phyloP scores from a whole-genome alignment of 1,139 yeast species.

The Suhomyces coccinellae region DNA sequence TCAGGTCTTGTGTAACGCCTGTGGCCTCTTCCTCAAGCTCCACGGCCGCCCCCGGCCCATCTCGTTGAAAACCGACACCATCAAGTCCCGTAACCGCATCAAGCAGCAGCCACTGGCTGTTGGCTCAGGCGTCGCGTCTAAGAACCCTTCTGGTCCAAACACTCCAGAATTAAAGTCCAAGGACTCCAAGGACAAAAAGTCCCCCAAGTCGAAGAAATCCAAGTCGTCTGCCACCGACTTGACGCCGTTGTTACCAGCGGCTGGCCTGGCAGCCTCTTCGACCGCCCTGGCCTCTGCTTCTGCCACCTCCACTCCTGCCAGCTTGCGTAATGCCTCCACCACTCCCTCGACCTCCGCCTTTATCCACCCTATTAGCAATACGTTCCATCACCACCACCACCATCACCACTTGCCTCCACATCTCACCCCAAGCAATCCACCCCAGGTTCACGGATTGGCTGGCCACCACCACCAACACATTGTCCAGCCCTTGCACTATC shows the following conservation, averaged over 20 bases:
- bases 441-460: conserved; percentile 11
- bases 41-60: conserved; percentile 94
- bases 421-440: conserved; percentile 14
- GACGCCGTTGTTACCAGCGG: conserved; percentile 36
- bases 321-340: conserved; percentile 7
- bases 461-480: conserved; percentile 28
- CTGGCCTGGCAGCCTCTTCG: conserved; percentile 11
- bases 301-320: conserved; percentile 9
- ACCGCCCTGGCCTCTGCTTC: conserved; percentile 8
- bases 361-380: conserved; percentile 15
- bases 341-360: conserved; percentile 9
- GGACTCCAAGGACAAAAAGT: conserved; percentile 32
- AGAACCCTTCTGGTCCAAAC: conserved; percentile 37
- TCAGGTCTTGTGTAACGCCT: conserved; percentile 90
- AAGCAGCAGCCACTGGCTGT: conserved; percentile 39
- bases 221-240: conserved; percentile 20
- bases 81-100: conserved; percentile 83
- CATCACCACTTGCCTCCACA: conserved; percentile 33
- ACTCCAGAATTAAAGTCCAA: conserved; percentile 49
- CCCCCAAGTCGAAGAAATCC: conserved; percentile 35
- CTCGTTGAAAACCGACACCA: conserved; percentile 85
- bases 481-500: conserved; percentile 62
- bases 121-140: conserved; percentile 20
- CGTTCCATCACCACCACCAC: conserved; percentile 19
- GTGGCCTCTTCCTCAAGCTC: conserved; percentile 85